Evolutionary conservation across 176 grass and related monocot genomes (phyloP).

Genomic region (Triticum monococcum): DNA sequence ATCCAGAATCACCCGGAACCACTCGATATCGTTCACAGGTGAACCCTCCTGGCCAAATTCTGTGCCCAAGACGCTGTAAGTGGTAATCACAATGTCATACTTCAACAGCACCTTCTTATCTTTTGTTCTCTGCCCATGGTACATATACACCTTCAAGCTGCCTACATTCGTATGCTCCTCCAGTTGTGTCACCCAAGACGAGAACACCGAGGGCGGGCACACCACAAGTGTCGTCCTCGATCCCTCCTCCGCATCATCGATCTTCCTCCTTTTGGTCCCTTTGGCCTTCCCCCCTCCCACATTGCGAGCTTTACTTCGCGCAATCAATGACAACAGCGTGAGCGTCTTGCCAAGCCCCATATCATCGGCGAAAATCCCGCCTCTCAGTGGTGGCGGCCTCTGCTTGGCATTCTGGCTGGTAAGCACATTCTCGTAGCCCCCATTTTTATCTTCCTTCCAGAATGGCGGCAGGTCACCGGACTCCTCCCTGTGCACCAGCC

Average conservation of each 20-base stretch:
- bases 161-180: slow-evolving; percentile 72
- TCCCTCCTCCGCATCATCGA: slow-evolving; percentile 23
- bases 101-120: slow-evolving; percentile 62
- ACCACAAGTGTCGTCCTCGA: slow-evolving; percentile 64
- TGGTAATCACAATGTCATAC: slow-evolving; percentile 82
- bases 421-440: slow-evolving; percentile 57
- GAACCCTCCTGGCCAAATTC: slow-evolving; percentile 62
- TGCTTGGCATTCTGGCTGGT: slow-evolving; percentile 46
- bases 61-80: slow-evolving; percentile 59
- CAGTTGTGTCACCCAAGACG: slow-evolving; percentile 89
- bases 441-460: slow-evolving; percentile 53
- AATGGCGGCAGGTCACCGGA: slow-evolving; percentile 74
- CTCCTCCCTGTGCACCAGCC: slow-evolving; percentile 78
- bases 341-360: slow-evolving; percentile 98
- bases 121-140: slow-evolving; percentile 77
- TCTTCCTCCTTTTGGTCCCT: slow-evolving; percentile 42
- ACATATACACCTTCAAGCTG: slow-evolving; percentile 82
- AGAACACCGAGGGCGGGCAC: slow-evolving; percentile 83
- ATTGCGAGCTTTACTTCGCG: slow-evolving; percentile 40
- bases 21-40: slow-evolving; percentile 73
- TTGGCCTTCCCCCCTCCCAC: slow-evolving; percentile 19
- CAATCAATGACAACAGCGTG: slow-evolving; percentile 74
- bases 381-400: slow-evolving; percentile 53
- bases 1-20: slow-evolving; percentile 84
- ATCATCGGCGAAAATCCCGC: slow-evolving; percentile 91